phyloP scores from a whole-genome alignment of 2,329 filamentous ascomycete genomes.

The Zasmidium angulare region DNA sequence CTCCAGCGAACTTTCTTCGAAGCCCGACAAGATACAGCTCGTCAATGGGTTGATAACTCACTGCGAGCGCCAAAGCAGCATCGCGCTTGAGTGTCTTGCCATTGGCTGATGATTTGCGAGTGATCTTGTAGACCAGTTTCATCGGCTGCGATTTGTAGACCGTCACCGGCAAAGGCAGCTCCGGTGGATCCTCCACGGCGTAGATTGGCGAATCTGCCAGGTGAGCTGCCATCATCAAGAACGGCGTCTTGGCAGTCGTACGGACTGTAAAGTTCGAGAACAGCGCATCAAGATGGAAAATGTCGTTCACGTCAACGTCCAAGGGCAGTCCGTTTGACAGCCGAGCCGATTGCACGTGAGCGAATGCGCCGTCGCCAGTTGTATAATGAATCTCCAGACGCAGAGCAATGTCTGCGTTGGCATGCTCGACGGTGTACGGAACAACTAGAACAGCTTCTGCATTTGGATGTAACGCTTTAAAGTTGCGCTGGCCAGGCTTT shows the following conservation, averaged over 20 bases:
- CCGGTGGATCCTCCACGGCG: slow-evolving; percentile 58
- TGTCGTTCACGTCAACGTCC: slow-evolving; percentile 94
- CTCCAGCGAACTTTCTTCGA: slow-evolving; percentile 46
- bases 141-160: slow-evolving; percentile 82
- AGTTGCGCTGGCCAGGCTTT: slow-evolving; percentile 22
- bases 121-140: slow-evolving; percentile 77
- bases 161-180: slow-evolving; percentile 49
- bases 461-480: slow-evolving; percentile 32
- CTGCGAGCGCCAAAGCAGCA: slow-evolving; percentile 60
- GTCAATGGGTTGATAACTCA: slow-evolving; percentile 75
- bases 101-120: slow-evolving; percentile 47
- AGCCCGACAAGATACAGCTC: slow-evolving; percentile 64
- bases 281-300: slow-evolving; percentile 79
- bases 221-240: slow-evolving; percentile 70
- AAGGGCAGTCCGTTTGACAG: slow-evolving; percentile 76
- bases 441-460: slow-evolving; percentile 61
- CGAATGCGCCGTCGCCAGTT: slow-evolving; percentile 27
- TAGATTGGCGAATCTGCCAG: slow-evolving; percentile 71
- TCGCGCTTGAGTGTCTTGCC: slow-evolving; percentile 32
- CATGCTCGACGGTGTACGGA: slow-evolving; percentile 82
- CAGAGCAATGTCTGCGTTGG: slow-evolving; percentile 68
- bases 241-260: slow-evolving; percentile 71
- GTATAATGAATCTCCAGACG: slow-evolving; percentile 56
- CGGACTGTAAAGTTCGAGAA: slow-evolving; percentile 92
- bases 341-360: slow-evolving; percentile 60